A percentile compares a stretch with the other conserved stretches of the same genome.
These are phyloP conservation scores for Teratosphaeriaceae sp. DNA, from an alignment of 2,329 filamentous ascomycete species.

Conservation along the genomic window DNA sequence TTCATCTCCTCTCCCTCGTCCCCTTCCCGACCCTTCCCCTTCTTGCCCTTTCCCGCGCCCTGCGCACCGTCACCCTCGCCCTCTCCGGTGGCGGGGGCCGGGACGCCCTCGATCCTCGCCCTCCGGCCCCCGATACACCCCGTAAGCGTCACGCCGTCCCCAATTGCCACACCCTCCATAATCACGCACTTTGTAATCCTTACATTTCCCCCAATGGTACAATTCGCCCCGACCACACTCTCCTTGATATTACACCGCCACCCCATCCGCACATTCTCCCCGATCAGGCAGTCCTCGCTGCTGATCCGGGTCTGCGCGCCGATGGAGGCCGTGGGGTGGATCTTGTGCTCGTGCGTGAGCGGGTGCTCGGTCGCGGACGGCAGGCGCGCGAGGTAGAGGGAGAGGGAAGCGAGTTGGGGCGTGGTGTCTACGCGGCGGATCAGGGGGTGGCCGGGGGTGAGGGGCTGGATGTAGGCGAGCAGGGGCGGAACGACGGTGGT, in stretches of 20 bases:
- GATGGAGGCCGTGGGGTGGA: conserved; percentile 77
- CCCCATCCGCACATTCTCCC: conserved; percentile 81
- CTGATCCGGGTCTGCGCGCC: conserved; percentile 77
- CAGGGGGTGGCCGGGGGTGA: conserved; percentile 52
- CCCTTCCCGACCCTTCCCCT: conserved; percentile 36
- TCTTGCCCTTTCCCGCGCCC: conserved; percentile 32
- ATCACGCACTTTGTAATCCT: conserved; percentile 80
- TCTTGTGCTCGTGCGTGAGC: conserved; percentile 74
- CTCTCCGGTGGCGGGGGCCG: conserved; percentile 10
- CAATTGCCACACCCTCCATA: conserved; percentile 87
- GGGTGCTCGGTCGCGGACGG: conserved; percentile 22
- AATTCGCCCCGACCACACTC: conserved; percentile 78
- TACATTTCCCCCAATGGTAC: conserved; percentile 78
- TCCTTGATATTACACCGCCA: conserved; percentile 92
- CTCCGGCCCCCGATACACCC: conserved; percentile 80
- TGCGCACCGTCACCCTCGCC: conserved; percentile 40
- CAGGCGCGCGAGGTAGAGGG: conserved; percentile 50
- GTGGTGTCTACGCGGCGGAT: conserved; percentile 77
- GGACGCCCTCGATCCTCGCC: conserved; percentile 67
- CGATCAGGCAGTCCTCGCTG: conserved; percentile 73
- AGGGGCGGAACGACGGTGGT: conserved; percentile 55
- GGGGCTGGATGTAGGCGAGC: conserved; percentile 72
- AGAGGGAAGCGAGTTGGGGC: conserved; percentile 71
- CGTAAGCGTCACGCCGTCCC: conserved; percentile 75
- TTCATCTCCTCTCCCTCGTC: conserved; percentile 42